A percentile compares a stretch with the other conserved stretches of the same genome.
Conservation (phyloP, 768 basidiomycete species). For the Pluteus cervinus region DNA sequence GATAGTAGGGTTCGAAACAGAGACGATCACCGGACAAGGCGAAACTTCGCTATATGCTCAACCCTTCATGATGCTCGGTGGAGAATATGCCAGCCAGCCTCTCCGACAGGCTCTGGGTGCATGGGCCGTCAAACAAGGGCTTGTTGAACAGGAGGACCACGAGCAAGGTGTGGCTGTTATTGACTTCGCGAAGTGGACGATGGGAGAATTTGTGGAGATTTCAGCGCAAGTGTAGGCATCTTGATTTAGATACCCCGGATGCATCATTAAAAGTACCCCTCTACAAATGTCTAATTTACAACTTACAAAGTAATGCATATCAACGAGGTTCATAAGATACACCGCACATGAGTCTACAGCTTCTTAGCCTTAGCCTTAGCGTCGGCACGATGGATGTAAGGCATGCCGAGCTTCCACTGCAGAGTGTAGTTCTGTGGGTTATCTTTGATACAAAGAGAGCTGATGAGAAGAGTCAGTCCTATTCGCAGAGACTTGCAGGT, state of each 20-base stretch:
- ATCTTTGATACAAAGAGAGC: slow-evolving; percentile 59
- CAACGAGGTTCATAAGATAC: too few species aligned
- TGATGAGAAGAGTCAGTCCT: slow-evolving; percentile 13
- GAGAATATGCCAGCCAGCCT: slow-evolving; percentile 34
- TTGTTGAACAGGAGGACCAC: slow-evolving; percentile 26
- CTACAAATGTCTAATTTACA: too few species aligned
- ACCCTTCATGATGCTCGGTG: slow-evolving; percentile 71
- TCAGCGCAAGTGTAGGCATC: too few species aligned
- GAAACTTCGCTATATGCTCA: slow-evolving; percentile 67
- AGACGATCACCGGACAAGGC: slow-evolving; percentile 32
- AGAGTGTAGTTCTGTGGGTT: slow-evolving; percentile 44
- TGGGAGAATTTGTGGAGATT: slow-evolving; percentile 39
- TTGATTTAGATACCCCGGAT: too few species aligned
- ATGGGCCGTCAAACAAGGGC: slow-evolving; percentile 51
- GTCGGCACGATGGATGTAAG: slow-evolving; percentile 33
- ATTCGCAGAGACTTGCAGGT: slow-evolving; percentile 12
- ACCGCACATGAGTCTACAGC: too few species aligned
- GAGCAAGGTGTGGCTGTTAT: slow-evolving; percentile 36
- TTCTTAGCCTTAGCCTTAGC: slow-evolving; percentile 17
- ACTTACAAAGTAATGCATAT: too few species aligned
- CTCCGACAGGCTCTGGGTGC: slow-evolving; percentile 38
- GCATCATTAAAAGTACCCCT: too few species aligned
- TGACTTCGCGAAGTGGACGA: slow-evolving; percentile 64
- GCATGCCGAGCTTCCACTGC: slow-evolving; percentile 37
- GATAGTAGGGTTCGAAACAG: slow-evolving; percentile 76